A percentile compares a stretch with the other conserved stretches of the same genome.
Evolutionary conservation across 1,284 basidiomycete species (phyloP).

Genomic region (Sphaerobolus stellatus): DNA sequence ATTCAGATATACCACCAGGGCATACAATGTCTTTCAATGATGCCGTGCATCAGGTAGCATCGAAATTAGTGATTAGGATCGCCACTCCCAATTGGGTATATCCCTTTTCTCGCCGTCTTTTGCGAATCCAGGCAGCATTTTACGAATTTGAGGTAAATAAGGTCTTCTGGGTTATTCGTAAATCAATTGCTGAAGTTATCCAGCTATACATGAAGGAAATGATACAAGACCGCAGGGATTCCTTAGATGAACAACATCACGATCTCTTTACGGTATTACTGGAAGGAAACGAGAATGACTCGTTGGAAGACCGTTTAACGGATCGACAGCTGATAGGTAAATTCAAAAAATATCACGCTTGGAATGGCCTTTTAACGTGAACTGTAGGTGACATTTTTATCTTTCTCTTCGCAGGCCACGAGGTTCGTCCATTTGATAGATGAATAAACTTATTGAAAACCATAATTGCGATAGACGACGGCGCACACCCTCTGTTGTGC

Average conservation of each 20-base stretch:
- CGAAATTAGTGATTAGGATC: conserved; percentile 42
- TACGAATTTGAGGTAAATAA: conserved; percentile 47
- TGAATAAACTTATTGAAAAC: background rate
- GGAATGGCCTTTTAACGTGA: background rate
- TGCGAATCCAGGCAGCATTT: conserved; percentile 41
- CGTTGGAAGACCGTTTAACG: conserved; percentile 26
- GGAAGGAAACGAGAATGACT: conserved; percentile 44
- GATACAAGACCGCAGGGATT: conserved; percentile 44
- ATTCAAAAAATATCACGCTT: background rate
- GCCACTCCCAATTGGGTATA: conserved; percentile 46
- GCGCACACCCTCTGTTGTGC: conserved; percentile 57
- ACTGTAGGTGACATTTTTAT: conserved; percentile 55
- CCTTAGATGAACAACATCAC: conserved; percentile 40
- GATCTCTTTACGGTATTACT: conserved; percentile 58
- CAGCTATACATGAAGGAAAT: conserved; percentile 57
- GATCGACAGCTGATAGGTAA: conserved; percentile 52
- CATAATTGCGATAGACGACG: conserved; percentile 37
- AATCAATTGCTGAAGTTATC: background rate
- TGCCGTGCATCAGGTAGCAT: conserved; percentile 48
- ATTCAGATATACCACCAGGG: conserved; percentile 38
- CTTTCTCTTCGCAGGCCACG: conserved; percentile 59
- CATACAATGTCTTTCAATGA: conserved; percentile 58
- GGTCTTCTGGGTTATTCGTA: background rate
- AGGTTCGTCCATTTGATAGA: conserved; percentile 35
- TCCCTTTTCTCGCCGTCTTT: conserved; percentile 37